Base-by-base conservation (phyloP, 169 alveolate genomes). In the Cardiosporidium cionae region DNA sequence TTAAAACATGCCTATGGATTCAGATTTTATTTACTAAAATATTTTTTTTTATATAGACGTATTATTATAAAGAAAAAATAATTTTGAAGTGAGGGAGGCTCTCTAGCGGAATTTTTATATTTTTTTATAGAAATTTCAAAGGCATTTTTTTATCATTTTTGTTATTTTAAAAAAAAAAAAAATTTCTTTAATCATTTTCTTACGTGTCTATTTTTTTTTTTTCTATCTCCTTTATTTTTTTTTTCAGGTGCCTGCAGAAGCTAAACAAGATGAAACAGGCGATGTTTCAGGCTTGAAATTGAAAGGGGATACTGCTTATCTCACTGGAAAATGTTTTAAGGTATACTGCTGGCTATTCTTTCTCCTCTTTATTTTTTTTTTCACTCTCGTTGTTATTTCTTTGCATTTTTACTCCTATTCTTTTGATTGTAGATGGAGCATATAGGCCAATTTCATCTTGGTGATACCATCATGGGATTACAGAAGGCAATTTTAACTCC, bases 401-500 rank as follows among this genome's bases (percentile, higher is more conserved):
- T 31, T 7, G 34, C 29, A 7, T 66, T 66, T 66, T 7, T 66
- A 3, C 7, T 7, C 16, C 29, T 68, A 23, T 23, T 5, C 9
- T 4, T 68, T 7, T 23, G 32, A 31, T 3, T 69, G 3, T 58
- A 68, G 53, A 54, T 67, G 25, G 78, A 79, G 37, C 25, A 52
- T n/a, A 28, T 95, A 58, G 94, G 94, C 68, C 97, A 97, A 77
- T 96, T 95, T 84, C 98, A 95, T 87, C 89, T 92, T 32, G 99
- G 99, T n/a, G 99, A 97, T 76, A 87, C 94, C 6, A 94, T 95
- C 0, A 96, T 99, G 6, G 91, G 97, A 35, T 73, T 96, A 25
- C 91, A 91, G 78, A 96, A 94, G 74, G 90, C 93, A 31, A 78
- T 85, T 35, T 78, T 94, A 68, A 84, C 94, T 9, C 84, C 96